Conservation (phyloP, 768 basidiomycete genomes). For the Grammothele lineata region DNA sequence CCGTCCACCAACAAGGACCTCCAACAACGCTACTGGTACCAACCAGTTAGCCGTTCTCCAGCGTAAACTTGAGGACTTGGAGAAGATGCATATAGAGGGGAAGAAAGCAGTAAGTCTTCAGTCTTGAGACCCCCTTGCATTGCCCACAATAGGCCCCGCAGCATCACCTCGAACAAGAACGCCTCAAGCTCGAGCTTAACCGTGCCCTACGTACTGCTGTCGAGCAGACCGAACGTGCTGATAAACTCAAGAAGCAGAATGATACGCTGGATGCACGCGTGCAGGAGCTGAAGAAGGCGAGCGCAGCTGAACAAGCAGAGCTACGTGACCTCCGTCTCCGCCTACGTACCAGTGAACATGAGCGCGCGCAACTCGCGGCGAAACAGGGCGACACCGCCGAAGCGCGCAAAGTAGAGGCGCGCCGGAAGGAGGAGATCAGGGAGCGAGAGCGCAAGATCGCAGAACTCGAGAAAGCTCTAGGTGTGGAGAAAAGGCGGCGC, state of each 20-base stretch:
- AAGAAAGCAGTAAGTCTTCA: conserved; percentile 55
- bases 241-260: conserved; percentile 62
- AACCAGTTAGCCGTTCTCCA: conserved; percentile 56
- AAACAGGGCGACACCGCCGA: conserved; percentile 53
- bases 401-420: conserved; percentile 47
- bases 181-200: conserved; percentile 51
- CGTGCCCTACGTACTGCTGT: conserved; percentile 40
- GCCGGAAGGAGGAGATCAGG: conserved; percentile 49
- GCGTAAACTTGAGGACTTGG: conserved; percentile 60
- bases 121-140: background rate
- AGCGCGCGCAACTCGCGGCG: conserved; percentile 43
- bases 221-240: conserved; percentile 50
- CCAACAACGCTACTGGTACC: conserved; percentile 10
- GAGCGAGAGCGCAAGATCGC: conserved; percentile 50
- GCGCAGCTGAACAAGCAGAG: conserved; percentile 50
- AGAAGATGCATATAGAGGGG: conserved; percentile 56
- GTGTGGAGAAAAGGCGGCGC: conserved; percentile 46
- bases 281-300: conserved; percentile 54
- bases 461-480: conserved; percentile 52
- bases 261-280: conserved; percentile 53
- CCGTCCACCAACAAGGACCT: conserved; percentile 23
- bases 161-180: conserved; percentile 61
- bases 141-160: conserved; percentile 21
- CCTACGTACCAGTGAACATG: conserved; percentile 53
- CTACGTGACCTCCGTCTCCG: conserved; percentile 59